Conservation (phyloP, 2,329 filamentous ascomycete genomes). For the Cytospora leucostoma region DNA sequence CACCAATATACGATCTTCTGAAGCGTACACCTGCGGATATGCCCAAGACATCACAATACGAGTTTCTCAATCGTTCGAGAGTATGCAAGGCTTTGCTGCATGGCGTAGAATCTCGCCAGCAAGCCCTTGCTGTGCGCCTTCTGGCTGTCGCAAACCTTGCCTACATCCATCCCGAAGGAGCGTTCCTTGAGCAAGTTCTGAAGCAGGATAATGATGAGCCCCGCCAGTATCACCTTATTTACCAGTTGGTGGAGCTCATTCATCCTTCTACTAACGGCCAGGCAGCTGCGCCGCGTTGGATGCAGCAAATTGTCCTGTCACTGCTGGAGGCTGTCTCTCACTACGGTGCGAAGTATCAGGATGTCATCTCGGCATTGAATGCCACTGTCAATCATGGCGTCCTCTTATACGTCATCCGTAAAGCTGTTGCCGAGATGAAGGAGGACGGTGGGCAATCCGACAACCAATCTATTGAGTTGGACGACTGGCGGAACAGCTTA, state of each 20-base stretch:
- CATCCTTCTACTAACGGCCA: conserved; percentile 76
- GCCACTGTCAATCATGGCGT: conserved; percentile 96
- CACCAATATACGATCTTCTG: conserved; percentile 59
- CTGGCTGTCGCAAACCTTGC: conserved; percentile 88
- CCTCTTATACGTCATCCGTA: conserved; percentile 87
- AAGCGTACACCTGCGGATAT: conserved; percentile 62
- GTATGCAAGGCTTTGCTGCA: conserved; percentile 77
- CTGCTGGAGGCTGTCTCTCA: conserved; percentile 84
- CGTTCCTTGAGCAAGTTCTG: conserved; percentile 84
- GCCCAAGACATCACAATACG: conserved; percentile 74
- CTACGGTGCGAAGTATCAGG: conserved; percentile 73
- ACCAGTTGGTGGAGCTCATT: conserved; percentile 89
- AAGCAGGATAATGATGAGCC: conserved; percentile 89
- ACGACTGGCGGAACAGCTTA: conserved; percentile 87
- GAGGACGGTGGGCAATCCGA: conserved; percentile 57
- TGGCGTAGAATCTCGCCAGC: conserved; percentile 67
- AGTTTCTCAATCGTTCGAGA: conserved; percentile 80
- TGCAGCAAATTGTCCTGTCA: conserved; percentile 80
- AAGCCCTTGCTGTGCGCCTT: conserved; percentile 77
- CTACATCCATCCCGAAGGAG: conserved; percentile 79
- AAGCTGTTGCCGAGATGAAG: conserved; percentile 81
- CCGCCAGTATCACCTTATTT: conserved; percentile 82
- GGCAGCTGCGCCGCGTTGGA: conserved; percentile 66
- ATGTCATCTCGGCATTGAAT: conserved; percentile 88
- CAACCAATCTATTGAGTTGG: conserved; percentile 65